Base-by-base conservation (phyloP, 345 rosid species). In the Ceriops decandra region DNA sequence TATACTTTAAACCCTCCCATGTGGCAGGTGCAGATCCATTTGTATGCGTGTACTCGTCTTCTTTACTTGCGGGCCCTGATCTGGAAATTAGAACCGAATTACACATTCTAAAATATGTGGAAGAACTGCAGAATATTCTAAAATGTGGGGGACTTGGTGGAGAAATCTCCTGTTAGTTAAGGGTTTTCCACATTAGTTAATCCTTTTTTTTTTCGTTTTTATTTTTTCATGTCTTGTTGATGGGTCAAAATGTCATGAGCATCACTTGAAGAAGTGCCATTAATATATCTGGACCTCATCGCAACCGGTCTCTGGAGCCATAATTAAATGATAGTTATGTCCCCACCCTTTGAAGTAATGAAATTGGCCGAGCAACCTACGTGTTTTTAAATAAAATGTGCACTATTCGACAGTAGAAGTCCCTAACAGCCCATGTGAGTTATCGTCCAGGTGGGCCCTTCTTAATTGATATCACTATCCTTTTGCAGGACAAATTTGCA, bases 351-450 rank as follows among this genome's bases (percentile, higher is more conserved):
- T 2, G 17, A 13, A 0, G 49, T 3, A n/a, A 16, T 52, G 33
- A 56, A 80, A 7, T 49, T 42, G 52, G 59, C 76, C 77, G 67
- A 63, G 64, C 49, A 62, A 67, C 69, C 36, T 51, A 28, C 16
- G 33, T 30, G 15, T 30, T 10, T 33, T 22, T 26, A 60, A 68
- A 51, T 58, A 51, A 71, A 68, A 17, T 58, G 31, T 17, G 42
- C 20, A 68, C 35, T 52, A 51, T 62, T 21, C 72, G 79, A 51
- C 59, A 63, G 47, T 60, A 32, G 73, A 75, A 73, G 69, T 24
- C 74, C 67, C 66, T 68, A 72, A 66, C 83, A 79, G 3, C 74
- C 85, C 85, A 82, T 81, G 86, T 82, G 82, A 49, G 19, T 11
- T 24, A 52, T 69, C 62, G 59, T 68, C 72, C 35, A 8, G 33